A percentile compares a stretch with the other conserved stretches of the same genome.
Conservation (phyloP, 1,284 basidiomycete species). For the Leccinum ponderosum region DNA sequence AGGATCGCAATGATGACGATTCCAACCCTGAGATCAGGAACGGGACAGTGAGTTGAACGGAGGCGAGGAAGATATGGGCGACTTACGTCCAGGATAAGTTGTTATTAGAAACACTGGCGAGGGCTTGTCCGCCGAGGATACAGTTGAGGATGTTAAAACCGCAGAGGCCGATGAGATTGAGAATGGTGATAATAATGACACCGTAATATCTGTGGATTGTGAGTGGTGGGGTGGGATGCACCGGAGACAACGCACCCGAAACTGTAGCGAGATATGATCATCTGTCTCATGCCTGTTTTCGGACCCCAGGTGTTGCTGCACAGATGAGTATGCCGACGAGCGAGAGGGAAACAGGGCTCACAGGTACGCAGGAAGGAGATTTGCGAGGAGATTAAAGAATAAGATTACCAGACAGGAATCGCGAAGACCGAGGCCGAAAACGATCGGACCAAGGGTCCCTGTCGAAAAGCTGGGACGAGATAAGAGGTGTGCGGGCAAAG, state of each 20-base stretch:
- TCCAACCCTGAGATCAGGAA: conserved; percentile 59
- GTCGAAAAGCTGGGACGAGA: conserved; percentile 55
- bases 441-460: conserved; percentile 69
- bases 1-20: conserved; percentile 85
- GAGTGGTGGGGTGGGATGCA: neutral
- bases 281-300: conserved; percentile 83
- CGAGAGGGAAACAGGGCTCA: conserved; percentile 33
- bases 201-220: conserved; percentile 58
- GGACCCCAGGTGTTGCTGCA: conserved; percentile 82
- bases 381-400: conserved; percentile 71
- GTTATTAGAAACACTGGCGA: conserved; percentile 68
- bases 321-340: neutral
- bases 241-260: conserved; percentile 58
- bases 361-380: conserved; percentile 59
- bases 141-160: conserved; percentile 79
- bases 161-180: conserved; percentile 64
- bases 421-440: conserved; percentile 67
- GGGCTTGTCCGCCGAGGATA: conserved; percentile 79
- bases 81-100: conserved; percentile 67
- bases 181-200: conserved; percentile 60
- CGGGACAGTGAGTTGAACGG: conserved; percentile 2
- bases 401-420: conserved; percentile 75
- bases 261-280: conserved; percentile 78
- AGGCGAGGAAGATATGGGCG: conserved; percentile 4
- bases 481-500: conserved; percentile 1